phyloP scores from a whole-genome alignment of 495 filamentous ascomycete species.

The Letharia columbiana region DNA sequence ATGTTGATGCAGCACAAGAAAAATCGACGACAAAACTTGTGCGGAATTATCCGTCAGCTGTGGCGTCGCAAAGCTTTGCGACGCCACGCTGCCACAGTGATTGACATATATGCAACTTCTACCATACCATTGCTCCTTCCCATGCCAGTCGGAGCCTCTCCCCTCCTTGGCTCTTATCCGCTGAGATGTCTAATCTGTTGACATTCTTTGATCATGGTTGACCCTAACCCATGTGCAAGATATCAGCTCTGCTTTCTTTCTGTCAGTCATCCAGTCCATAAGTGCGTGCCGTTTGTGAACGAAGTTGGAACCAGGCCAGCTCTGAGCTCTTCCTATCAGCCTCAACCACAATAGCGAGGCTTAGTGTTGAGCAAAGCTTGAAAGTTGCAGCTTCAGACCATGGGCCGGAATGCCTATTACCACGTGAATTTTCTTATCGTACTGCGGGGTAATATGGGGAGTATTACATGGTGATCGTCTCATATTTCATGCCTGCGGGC shows the following conservation, averaged over 20 bases:
- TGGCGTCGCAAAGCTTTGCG: slow-evolving; percentile 4
- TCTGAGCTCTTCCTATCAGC: neutral
- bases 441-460: slow-evolving; percentile 13
- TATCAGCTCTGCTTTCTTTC: neutral
- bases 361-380: neutral
- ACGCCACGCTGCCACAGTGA: slow-evolving; percentile 4
- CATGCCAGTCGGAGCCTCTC: neutral
- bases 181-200: neutral
- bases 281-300: neutral
- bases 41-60: slow-evolving; percentile 1
- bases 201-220: neutral
- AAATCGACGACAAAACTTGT: neutral
- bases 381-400: neutral
- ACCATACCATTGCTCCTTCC: neutral
- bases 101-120: neutral
- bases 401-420: neutral
- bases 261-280: neutral
- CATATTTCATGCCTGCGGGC: neutral
- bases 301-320: neutral
- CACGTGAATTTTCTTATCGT: slow-evolving; percentile 7
- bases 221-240: neutral
- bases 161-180: neutral
- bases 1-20: neutral
- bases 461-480: neutral
- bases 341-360: neutral